Conservation (phyloP, 345 rosid genomes). For the Aegle marmelos region DNA sequence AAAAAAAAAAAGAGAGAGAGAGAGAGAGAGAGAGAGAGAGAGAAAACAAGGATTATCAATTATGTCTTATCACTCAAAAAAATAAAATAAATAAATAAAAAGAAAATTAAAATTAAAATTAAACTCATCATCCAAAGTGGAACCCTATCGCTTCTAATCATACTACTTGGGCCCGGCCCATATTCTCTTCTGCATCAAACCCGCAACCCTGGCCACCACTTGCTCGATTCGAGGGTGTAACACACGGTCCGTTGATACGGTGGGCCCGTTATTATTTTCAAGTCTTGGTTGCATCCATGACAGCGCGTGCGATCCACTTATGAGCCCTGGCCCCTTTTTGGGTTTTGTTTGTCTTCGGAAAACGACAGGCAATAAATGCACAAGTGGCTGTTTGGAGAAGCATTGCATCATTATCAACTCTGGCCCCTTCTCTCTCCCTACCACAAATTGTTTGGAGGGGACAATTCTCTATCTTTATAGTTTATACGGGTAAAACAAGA, state of each 20-base stretch:
- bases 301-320: slow-evolving; percentile 2
- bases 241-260: neutral
- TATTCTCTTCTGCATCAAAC: neutral
- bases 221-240: neutral
- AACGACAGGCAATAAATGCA: slow-evolving; percentile 7
- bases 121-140: neutral
- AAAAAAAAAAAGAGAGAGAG: too few relatives aligned
- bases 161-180: slow-evolving; percentile 9
- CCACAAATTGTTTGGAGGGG: neutral
- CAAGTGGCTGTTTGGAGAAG: slow-evolving; percentile 1
- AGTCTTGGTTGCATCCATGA: neutral
- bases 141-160: neutral
- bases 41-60: too few relatives aligned
- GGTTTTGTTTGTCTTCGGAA: neutral
- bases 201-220: neutral
- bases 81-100: too few relatives aligned
- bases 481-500: too few relatives aligned
- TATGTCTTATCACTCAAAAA: too few relatives aligned
- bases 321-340: neutral
- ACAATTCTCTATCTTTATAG: neutral
- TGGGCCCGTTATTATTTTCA: neutral
- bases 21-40: too few relatives aligned
- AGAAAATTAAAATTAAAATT: neutral
- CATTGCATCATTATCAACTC: slow-evolving; percentile 6
- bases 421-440: neutral